Percentiles rank a stretch among this genome's conserved stretches.
Conservation (phyloP, 306 rosid genomes). For the Senna siamea region DNA sequence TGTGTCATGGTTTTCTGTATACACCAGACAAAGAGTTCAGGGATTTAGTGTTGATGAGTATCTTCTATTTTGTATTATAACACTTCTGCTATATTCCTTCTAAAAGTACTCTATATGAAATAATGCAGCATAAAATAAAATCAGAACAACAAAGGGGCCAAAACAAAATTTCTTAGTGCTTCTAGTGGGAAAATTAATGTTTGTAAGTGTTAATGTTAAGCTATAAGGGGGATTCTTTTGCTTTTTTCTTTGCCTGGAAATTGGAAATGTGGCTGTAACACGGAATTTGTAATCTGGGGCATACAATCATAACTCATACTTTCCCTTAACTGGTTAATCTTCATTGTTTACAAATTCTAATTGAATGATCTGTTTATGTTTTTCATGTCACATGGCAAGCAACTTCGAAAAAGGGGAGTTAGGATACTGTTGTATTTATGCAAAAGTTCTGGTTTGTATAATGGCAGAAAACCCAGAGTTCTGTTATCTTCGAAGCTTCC, state of each 20-base stretch:
- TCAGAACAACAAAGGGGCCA: constrained; percentile 2
- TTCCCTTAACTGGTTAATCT: neutral
- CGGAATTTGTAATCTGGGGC: neutral
- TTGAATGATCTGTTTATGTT: constrained; percentile 8
- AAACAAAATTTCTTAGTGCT: neutral
- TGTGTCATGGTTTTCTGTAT: constrained; percentile 1
- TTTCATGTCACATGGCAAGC: constrained; percentile 13
- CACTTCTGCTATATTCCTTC: constrained; percentile 10
- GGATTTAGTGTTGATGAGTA: no score
- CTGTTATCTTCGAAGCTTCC: constrained; percentile 69
- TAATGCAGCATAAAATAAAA: neutral
- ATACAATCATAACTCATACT: neutral
- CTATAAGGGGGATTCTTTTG: neutral
- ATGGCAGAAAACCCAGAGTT: constrained; percentile 69
- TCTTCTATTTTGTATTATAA: no score
- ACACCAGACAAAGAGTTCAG: neutral
- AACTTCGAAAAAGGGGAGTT: constrained; percentile 1
- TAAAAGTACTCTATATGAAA: neutral
- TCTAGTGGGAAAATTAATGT: neutral
- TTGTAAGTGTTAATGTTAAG: neutral
- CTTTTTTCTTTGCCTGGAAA: constrained; percentile 3
- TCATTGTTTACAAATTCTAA: constrained; percentile 25
- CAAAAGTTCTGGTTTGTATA: constrained; percentile 33
- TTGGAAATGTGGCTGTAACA: constrained; percentile 23
- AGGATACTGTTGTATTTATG: constrained; percentile 4